Evolutionary conservation across 768 basidiomycete genomes (phyloP), one percentile per base, ranked within the genome.

Genomic region (Piloderma croceum): DNA sequence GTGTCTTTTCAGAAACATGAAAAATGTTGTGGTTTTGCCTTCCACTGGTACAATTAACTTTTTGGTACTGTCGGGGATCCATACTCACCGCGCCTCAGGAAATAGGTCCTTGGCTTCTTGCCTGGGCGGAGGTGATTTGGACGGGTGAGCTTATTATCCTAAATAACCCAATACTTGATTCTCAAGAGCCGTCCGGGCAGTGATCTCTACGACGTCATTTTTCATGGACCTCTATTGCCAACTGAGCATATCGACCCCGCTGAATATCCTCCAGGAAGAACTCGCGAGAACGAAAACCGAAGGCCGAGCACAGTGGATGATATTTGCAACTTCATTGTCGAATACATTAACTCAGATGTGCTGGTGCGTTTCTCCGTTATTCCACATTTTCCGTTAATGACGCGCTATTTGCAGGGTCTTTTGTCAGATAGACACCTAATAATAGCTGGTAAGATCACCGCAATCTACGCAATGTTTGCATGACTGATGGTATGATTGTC

Each of bases 331-430:
- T 90, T 91, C 49, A 65, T 91, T 18, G 77, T 88, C 11, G 79
- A 90, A 49, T 91, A 90, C 41, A 87, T 91, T 54, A 73, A 85
- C 46, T 87, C 86, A 0, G 86, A 90, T 51, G 74, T 88, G 31
- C 60, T 88, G 71, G 85, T 87, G 60, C 15, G 71, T 52, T 6
- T 7, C 17, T 13, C 6, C 2, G 3, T 24, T 23, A 18, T 12
- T 19, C 5, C 2, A n/a, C n/a, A n/a, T n/a, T n/a, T n/a, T n/a
- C n/a, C n/a, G n/a, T n/a, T n/a, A n/a, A n/a, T n/a, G n/a, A n/a
- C n/a, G 40, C 32, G 27, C 32, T 13, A 6, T 43, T 27, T 27
- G 10, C 41, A 86, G 85, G 84, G 86, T 7, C 63, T 90, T 7
- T 48, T 89, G 13, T 79, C 84, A 1, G 75, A 76, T 46, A 68